Conservation (phyloP, 2,329 filamentous ascomycete genomes). For the Calonectria hongkongensis region DNA sequence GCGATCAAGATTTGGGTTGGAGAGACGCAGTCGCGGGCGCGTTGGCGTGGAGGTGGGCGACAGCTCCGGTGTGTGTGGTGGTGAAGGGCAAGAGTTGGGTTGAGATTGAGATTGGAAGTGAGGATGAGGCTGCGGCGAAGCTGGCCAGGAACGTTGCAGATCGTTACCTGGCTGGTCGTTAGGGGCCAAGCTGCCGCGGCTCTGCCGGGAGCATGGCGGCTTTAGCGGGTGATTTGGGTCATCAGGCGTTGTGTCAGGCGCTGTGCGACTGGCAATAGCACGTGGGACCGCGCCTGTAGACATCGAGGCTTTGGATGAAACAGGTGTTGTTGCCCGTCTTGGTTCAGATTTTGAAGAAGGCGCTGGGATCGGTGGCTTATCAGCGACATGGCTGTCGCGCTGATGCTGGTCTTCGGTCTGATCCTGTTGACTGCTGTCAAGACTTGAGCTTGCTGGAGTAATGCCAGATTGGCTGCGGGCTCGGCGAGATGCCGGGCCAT, state of each 20-base stretch:
- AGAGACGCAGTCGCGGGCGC: conserved; percentile 45
- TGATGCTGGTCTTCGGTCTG: conserved; percentile 2
- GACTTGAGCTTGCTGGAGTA: conserved; percentile 42
- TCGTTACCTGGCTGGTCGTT: conserved; percentile 50
- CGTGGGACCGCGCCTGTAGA: conserved; percentile 46
- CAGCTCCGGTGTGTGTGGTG: conserved; percentile 46
- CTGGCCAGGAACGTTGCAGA: conserved; percentile 46
- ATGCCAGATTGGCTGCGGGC: conserved; percentile 50
- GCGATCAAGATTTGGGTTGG: conserved; percentile 53
- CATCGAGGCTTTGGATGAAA: conserved; percentile 26
- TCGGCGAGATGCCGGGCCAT: conserved; percentile 44
- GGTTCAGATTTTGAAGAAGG: conserved; percentile 25
- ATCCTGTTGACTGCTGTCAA: conserved; percentile 43
- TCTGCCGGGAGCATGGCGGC: conserved; percentile 48
- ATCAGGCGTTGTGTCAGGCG: conserved; percentile 38
- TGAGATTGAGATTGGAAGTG: conserved; percentile 50
- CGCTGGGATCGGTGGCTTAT: conserved; percentile 7
- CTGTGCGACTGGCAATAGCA: conserved; percentile 43
- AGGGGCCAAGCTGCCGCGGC: conserved; percentile 49
- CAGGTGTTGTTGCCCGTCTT: conserved; percentile 22
- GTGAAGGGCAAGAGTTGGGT: conserved; percentile 46
- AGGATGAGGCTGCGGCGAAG: conserved; percentile 42
- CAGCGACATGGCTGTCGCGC: conserved; percentile 1
- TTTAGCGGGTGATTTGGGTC: conserved; percentile 49
- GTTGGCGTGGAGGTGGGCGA: conserved; percentile 47